Percentiles rank a stretch among this genome's conserved stretches.
Evolutionary conservation across 2,329 filamentous ascomycete genomes (phyloP).

Genomic region (Penicillium paneum): DNA sequence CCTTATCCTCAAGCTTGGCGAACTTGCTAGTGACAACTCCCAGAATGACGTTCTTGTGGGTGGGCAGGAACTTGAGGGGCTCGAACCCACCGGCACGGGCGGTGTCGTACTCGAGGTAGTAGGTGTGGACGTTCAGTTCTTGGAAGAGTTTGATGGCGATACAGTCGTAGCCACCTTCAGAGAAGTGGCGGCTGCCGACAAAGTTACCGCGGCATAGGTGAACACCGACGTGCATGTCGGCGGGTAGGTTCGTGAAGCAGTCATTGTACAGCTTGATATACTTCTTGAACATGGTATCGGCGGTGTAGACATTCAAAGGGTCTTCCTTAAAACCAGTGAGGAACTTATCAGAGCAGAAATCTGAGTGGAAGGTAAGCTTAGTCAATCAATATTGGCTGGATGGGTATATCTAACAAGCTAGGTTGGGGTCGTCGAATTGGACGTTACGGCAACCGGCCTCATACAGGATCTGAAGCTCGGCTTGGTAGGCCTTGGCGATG

Average conservation of each 20-base stretch:
- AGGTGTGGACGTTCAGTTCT: constrained; percentile 62
- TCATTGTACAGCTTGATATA: constrained; percentile 78
- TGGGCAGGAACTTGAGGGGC: constrained; percentile 60
- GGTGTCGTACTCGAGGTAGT: constrained; percentile 69
- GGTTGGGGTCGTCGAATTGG: constrained; percentile 66
- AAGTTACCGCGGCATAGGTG: constrained; percentile 70
- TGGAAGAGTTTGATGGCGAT: constrained; percentile 66
- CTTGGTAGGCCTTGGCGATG: constrained; percentile 63
- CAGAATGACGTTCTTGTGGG: constrained; percentile 61
- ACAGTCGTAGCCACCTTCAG: constrained; percentile 64
- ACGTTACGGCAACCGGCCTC: constrained; percentile 62
- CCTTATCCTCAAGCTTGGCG: constrained; percentile 60
- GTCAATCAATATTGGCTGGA: neutral
- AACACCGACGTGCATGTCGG: constrained; percentile 72
- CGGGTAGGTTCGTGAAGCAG: constrained; percentile 59
- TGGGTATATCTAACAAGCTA: constrained; percentile 53
- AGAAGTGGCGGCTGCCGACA: constrained; percentile 63
- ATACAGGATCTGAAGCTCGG: constrained; percentile 61
- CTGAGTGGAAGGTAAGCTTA: constrained; percentile 37
- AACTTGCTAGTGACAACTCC: constrained; percentile 64
- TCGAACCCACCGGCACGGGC: constrained; percentile 64
- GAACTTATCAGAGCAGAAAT: constrained; percentile 73
- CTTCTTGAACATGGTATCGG: constrained; percentile 68
- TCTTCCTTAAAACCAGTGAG: constrained; percentile 67
- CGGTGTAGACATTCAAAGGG: constrained; percentile 62